Percentiles rank a stretch among this genome's conserved stretches.
Conservation (phyloP, 192 early-diverging fungal species). For the Coemansia sp. region DNA sequence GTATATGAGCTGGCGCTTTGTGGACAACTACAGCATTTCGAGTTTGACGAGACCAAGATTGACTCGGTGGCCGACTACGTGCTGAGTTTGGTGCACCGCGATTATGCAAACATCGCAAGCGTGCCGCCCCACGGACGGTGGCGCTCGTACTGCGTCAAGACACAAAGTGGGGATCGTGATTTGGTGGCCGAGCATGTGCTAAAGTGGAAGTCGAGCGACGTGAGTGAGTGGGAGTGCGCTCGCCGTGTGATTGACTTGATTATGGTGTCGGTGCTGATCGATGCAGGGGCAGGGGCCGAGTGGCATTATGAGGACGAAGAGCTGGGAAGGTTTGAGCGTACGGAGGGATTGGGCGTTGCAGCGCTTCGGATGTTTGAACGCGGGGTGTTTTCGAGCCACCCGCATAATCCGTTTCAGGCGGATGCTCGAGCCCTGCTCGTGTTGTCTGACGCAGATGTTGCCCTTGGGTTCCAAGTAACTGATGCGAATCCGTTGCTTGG, state of each 20-base stretch:
- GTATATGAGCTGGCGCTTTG: conserved; percentile 63
- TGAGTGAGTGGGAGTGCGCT: conserved; percentile 54
- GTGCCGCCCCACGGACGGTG: conserved; percentile 89
- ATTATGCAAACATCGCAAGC: conserved; percentile 61
- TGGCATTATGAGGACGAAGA: conserved; percentile 71
- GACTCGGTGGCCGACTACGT: conserved; percentile 68
- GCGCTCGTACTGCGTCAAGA: conserved; percentile 69
- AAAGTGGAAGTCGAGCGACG: conserved; percentile 23
- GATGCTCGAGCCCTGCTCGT: conserved; percentile 56
- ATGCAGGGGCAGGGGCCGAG: conserved; percentile 84
- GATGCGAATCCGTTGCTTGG: conserved; percentile 78
- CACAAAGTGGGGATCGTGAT: conserved; percentile 40
- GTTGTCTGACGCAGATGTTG: conserved; percentile 27
- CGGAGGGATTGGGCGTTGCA: conserved; percentile 86
- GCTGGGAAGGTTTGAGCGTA: conserved; percentile 59
- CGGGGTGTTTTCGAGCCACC: conserved; percentile 72
- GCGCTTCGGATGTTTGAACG: conserved; percentile 79
- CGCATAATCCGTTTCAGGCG: conserved; percentile 61
- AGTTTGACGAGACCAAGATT: conserved; percentile 65
- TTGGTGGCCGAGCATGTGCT: conserved; percentile 52
- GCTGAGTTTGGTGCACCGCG: conserved; percentile 65
- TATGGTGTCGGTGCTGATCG: conserved; percentile 85
- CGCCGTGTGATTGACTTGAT: conserved; percentile 81
- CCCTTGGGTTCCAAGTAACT: conserved; percentile 76
- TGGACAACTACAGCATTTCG: conserved; percentile 68